A percentile compares a stretch with the other conserved stretches of the same genome.
Evolutionary conservation across 1,139 yeast species (phyloP).

Genomic region (Zygosaccharomyces pseudobailii): DNA sequence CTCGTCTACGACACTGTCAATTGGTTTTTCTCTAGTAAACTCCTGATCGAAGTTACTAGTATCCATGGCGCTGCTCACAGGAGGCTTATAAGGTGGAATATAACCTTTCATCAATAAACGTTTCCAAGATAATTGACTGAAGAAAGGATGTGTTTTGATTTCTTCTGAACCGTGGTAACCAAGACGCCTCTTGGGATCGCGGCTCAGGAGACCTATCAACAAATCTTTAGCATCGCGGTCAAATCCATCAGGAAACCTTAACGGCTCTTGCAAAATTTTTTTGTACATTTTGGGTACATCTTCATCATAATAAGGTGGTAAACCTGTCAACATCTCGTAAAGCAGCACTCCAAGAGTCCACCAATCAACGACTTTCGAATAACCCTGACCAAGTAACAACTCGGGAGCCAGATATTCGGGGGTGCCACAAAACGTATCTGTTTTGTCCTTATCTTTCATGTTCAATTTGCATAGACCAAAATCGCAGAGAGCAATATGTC

Average conservation of each 20-base stretch:
- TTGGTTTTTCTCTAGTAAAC: conserved; percentile 88
- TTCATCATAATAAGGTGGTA: conserved; percentile 95
- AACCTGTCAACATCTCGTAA: conserved; percentile 93
- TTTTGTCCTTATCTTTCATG: conserved; percentile 83
- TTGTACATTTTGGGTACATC: conserved; percentile 93
- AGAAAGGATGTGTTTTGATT: conserved; percentile 80
- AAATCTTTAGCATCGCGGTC: conserved; percentile 87
- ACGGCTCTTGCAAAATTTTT: conserved; percentile 83
- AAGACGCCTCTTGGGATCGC: conserved; percentile 79
- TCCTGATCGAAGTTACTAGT: conserved; percentile 92
- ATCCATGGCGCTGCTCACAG: conserved; percentile 79
- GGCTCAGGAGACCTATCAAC: conserved; percentile 66
- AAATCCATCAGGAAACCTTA: conserved; percentile 82
- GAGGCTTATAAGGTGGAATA: conserved; percentile 94
- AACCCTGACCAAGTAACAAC: conserved; percentile 82
- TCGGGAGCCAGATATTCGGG: conserved; percentile 98
- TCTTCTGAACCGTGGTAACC: conserved; percentile 79
- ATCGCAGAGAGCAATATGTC: conserved; percentile 96
- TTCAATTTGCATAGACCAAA: conserved; percentile 93
- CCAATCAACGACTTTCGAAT: conserved; percentile 93
- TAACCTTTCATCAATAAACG: conserved; percentile 81
- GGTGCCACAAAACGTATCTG: conserved; percentile 94
- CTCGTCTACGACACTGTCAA: conserved; percentile 93
- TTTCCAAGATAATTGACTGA: conserved; percentile 88
- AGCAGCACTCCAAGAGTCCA: conserved; percentile 94